Conservation (phyloP, 805 yeast genomes). For the Lipomyces yamanashiensis region DNA sequence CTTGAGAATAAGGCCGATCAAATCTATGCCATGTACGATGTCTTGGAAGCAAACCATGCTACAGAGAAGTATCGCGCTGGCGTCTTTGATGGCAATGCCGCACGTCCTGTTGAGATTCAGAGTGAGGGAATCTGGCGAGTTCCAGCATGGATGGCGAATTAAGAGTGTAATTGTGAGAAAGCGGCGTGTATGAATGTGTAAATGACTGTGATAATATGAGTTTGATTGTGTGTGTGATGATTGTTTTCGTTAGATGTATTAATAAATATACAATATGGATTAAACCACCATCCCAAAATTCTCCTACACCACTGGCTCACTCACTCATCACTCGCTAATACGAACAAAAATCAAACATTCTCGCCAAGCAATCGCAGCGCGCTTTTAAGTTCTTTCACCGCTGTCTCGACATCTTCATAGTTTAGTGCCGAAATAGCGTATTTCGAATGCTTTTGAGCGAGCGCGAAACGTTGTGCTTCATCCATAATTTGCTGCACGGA, state of each 20-base stretch:
- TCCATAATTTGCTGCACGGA: constrained; percentile 42
- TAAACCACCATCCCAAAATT: not conserved
- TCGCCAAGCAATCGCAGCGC: constrained; percentile 48
- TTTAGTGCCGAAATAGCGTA: constrained; percentile 75
- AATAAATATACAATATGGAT: too few relatives aligned
- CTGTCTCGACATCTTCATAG: constrained; percentile 71
- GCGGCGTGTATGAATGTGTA: not conserved
- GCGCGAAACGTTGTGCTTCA: constrained; percentile 46
- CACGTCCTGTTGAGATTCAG: not conserved
- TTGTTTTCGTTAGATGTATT: not conserved
- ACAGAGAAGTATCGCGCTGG: not conserved
- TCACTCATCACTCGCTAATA: too few relatives aligned
- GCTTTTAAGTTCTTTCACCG: constrained; percentile 56
- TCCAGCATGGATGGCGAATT: not conserved
- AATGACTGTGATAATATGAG: not conserved
- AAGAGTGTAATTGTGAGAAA: not conserved
- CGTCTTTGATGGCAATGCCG: not conserved
- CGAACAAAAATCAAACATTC: not conserved
- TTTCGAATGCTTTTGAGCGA: constrained; percentile 66
- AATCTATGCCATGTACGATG: constrained; percentile 37
- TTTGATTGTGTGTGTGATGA: not conserved
- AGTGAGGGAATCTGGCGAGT: constrained; percentile 16
- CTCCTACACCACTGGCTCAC: not conserved
- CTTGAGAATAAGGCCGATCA: constrained; percentile 38
- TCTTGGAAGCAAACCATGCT: constrained; percentile 21